Evolutionary conservation across 176 grass and related monocot genomes (phyloP), one percentile per base, ranked within the genome.

Genomic region (Chrysopogon serrulatus): DNA sequence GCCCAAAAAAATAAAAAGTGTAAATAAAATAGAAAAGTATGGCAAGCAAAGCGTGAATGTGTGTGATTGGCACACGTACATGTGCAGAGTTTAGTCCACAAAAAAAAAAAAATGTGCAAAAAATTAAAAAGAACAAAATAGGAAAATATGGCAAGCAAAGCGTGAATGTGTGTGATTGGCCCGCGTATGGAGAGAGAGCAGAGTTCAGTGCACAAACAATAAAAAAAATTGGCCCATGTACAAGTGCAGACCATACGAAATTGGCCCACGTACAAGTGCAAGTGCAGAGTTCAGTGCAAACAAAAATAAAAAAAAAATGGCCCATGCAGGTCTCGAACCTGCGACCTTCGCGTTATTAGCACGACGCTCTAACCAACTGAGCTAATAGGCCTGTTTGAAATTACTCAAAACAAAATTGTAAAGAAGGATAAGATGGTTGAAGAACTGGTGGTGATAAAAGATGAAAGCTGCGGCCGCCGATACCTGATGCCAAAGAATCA

Each of bases 371-470:
- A 94, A 94, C 87, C 87, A 94, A 32, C 89, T 90, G 82, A 88
- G 91, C 89, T 94, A 94, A 97, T 92, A 94, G 94, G 89, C 89
- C n/a, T n/a, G n/a, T n/a, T n/a, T n/a, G n/a, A n/a, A n/a, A n/a
- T n/a, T n/a, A n/a, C n/a, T n/a, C n/a, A n/a, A n/a, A n/a, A n/a
- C n/a, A n/a, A n/a, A n/a, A n/a, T n/a, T n/a, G n/a, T n/a, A n/a
- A n/a, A n/a, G n/a, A n/a, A n/a, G n/a, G n/a, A n/a, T n/a, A n/a
- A n/a, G n/a, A n/a, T n/a, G n/a, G n/a, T n/a, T n/a, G n/a, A n/a
- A n/a, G n/a, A n/a, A n/a, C n/a, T n/a, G n/a, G n/a, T n/a, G n/a
- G n/a, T n/a, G n/a, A n/a, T n/a, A n/a, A n/a, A n/a, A n/a, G n/a
- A n/a, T n/a, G n/a, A n/a, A n/a, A n/a, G n/a, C n/a, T n/a, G n/a